Percentiles rank a stretch among this genome's conserved stretches.
These are phyloP conservation scores for Lasiodiplodia citricola DNA, from an alignment of 2,329 filamentous ascomycete species.

Conservation along the genomic window DNA sequence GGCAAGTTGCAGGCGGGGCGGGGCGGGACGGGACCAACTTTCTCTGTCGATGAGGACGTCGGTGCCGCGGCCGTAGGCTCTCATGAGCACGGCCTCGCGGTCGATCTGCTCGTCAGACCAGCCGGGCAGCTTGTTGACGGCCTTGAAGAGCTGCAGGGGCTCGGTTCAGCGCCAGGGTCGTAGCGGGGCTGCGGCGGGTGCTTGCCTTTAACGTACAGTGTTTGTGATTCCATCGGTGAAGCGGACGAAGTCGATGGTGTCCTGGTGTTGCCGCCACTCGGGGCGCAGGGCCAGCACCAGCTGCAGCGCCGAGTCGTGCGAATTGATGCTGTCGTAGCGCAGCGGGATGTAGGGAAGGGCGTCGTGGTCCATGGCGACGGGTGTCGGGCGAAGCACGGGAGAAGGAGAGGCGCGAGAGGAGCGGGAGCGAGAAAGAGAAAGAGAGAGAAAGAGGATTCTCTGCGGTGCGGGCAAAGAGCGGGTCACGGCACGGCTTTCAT, in stretches of 20 bases:
- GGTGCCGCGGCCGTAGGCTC: constrained; percentile 93
- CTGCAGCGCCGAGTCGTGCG: constrained; percentile 76
- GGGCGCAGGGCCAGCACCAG: constrained; percentile 81
- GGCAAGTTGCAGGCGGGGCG: not conserved
- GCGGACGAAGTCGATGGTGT: constrained; percentile 80
- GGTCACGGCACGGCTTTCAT: constrained; percentile 26
- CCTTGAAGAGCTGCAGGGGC: constrained; percentile 67
- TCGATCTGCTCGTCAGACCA: constrained; percentile 79
- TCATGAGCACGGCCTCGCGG: constrained; percentile 81
- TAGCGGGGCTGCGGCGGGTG: constrained; percentile 12
- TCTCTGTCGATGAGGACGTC: constrained; percentile 95
- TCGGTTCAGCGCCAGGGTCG: constrained; percentile 15
- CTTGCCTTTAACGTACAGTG: constrained; percentile 62
- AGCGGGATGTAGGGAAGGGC: constrained; percentile 68
- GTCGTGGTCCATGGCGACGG: constrained; percentile 24
- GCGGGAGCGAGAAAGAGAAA: not conserved
- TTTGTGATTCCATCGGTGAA: constrained; percentile 99
- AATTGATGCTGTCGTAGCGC: constrained; percentile 77
- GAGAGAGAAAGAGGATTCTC: not conserved
- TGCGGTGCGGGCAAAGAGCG: constrained; percentile 4
- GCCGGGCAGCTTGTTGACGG: constrained; percentile 71
- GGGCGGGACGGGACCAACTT: constrained; percentile 59
- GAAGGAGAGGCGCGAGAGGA: not conserved
- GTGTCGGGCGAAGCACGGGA: not conserved
- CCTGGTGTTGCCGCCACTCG: constrained; percentile 77